Evolutionary conservation across 768 basidiomycete species (phyloP), one percentile per base, ranked within the genome.

Genomic region (Cystoderma amianthinum): DNA sequence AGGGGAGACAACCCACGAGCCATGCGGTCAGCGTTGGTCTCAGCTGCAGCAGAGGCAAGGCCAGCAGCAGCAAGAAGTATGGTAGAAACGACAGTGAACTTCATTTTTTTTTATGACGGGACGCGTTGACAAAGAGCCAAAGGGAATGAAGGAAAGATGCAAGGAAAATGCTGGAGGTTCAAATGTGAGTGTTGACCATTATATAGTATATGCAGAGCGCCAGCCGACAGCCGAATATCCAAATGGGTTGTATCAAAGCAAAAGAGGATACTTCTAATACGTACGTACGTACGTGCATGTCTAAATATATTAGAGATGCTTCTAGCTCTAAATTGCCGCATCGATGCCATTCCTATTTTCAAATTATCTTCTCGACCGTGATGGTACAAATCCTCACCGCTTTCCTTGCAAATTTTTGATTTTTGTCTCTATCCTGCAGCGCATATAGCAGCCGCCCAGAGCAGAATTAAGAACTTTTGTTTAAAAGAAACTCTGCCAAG

Each of bases 21-120:
- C 33, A 81, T 45, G 25, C 79, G 74, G 10, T 67, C 45, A 0
- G 68, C 78, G 39, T 80, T 80, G 36, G 73, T 71, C 40, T 72
- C 69, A 21, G 53, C 46, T 17, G 55, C 44, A 11, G 59, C 57
- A 10, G 62, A 60, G n/a, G 62, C 64, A 46, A 63, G 42, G 28
- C 65, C 57, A 28, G 59, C 65, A 10, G 61, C 57, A 17, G 64
- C 60, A 35, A 63, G 53, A 41, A 74, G 46, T 49, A 67, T 32
- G 38, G 71, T 56, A 46, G 71, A 47, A 46, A 65, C 39, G 45
- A 62, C 54, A 39, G 63, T 49, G 58, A 70, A 57, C 59, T 68
- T 68, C 69, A 71, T 72, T 37, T 24, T 17, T 20, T 7, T 28
- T 7, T 7, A 28, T 41, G 22, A 32, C 15, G 44, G 39, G 38